These are phyloP conservation scores for Auriculariales sp. DNA, from an alignment of 768 basidiomycete genomes.

Conservation along the genomic window DNA sequence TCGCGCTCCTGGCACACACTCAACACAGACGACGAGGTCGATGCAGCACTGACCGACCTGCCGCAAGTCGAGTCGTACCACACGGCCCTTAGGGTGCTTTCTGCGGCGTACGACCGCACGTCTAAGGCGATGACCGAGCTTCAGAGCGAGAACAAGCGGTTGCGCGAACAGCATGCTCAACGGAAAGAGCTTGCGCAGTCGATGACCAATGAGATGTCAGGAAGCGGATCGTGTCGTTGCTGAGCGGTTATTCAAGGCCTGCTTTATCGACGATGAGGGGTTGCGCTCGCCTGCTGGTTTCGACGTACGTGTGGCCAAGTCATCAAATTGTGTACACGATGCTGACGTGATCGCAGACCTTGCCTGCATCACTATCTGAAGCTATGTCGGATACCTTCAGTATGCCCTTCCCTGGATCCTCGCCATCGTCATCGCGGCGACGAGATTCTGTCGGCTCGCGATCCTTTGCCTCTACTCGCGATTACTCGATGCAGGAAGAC, in stretches of 20 bases:
- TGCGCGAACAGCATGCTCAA: conserved; percentile 47
- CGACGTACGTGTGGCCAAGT: conserved; percentile 26
- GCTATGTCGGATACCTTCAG: conserved; percentile 33
- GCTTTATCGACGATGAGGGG: conserved; percentile 38
- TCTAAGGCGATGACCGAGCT: conserved; percentile 44
- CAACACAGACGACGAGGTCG: neutral
- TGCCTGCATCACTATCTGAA: conserved; percentile 39
- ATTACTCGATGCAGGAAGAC: neutral
- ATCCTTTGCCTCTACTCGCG: neutral
- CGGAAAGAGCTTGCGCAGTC: conserved; percentile 36
- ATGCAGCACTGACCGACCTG: conserved; percentile 2
- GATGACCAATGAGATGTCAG: conserved; percentile 40
- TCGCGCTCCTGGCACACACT: neutral
- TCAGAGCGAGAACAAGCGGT: conserved; percentile 36
- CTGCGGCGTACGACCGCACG: conserved; percentile 47
- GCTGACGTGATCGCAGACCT: conserved; percentile 21
- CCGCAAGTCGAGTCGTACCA: conserved; percentile 31
- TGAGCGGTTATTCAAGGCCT: conserved; percentile 45
- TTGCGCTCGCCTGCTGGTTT: conserved; percentile 46
- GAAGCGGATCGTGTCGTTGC: conserved; percentile 53
- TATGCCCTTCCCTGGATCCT: neutral
- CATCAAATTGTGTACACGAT: neutral
- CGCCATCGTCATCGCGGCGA: neutral
- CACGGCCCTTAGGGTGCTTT: conserved; percentile 51
- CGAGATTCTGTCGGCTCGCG: neutral